Evolutionary conservation across 2,329 filamentous ascomycete species (phyloP).

Genomic region (Nemania diffusa): DNA sequence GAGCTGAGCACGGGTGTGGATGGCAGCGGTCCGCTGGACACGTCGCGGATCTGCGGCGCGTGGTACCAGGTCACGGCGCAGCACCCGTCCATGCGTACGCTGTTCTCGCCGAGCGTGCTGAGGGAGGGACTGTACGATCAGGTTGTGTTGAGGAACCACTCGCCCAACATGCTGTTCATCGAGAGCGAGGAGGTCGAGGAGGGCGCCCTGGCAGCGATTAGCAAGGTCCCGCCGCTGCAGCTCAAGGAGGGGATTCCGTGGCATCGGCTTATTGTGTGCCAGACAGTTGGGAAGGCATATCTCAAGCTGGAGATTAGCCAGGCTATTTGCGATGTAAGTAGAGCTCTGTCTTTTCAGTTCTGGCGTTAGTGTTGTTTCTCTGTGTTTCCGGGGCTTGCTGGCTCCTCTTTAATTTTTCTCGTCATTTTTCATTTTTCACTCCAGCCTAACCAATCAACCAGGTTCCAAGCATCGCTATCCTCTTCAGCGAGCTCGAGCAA

Average conservation of each 20-base stretch:
- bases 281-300: conserved; percentile 55
- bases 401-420: neutral
- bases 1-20: conserved; percentile 59
- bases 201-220: conserved; percentile 54
- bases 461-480: conserved; percentile 56
- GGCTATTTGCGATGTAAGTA: conserved; percentile 59
- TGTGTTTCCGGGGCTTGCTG: neutral
- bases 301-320: conserved; percentile 63
- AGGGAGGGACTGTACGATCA: conserved; percentile 62
- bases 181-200: conserved; percentile 56
- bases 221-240: conserved; percentile 56
- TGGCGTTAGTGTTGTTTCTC: neutral
- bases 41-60: conserved; percentile 58
- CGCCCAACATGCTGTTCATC: conserved; percentile 64
- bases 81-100: conserved; percentile 59
- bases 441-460: conserved; percentile 20
- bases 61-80: conserved; percentile 61
- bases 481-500: conserved; percentile 60
- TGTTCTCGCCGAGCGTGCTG: conserved; percentile 63
- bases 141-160: conserved; percentile 59
- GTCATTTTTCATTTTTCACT: too few relatives aligned
- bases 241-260: conserved; percentile 55
- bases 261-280: conserved; percentile 63
- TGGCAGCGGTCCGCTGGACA: conserved; percentile 54
- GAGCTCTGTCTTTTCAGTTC: neutral